Percentiles rank a stretch among this genome's conserved stretches.
Conservation (phyloP, 1,284 basidiomycete genomes). For the Ganoderma sp. region DNA sequence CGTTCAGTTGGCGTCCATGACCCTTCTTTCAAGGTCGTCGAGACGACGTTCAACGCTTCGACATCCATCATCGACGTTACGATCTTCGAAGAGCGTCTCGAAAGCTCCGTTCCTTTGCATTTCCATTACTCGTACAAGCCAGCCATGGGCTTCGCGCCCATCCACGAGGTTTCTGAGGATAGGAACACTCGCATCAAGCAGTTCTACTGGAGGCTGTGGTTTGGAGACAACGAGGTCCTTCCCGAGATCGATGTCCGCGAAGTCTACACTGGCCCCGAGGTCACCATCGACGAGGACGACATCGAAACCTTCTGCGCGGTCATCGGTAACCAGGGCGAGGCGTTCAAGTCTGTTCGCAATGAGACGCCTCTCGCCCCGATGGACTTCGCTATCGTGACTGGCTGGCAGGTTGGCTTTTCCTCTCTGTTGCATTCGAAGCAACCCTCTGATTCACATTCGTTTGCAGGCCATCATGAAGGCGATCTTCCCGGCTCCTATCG, state of each 20-base stretch:
- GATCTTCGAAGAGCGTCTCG: conserved; percentile 85
- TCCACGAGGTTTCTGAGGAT: conserved; percentile 87
- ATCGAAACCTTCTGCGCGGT: conserved; percentile 93
- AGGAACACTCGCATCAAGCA: conserved; percentile 94
- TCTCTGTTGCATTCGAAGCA: conserved; percentile 13
- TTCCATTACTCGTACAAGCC: conserved; percentile 91
- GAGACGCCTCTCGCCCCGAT: conserved; percentile 86
- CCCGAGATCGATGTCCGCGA: conserved; percentile 79
- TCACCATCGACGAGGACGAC: conserved; percentile 75
- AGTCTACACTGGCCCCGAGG: conserved; percentile 84
- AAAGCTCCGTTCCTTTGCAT: conserved; percentile 78
- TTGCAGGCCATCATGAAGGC: conserved; percentile 92
- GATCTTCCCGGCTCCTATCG: conserved; percentile 91
- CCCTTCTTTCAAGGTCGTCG: conserved; percentile 82
- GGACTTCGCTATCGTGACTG: conserved; percentile 98
- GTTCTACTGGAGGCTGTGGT: conserved; percentile 98
- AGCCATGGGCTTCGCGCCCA: conserved; percentile 88
- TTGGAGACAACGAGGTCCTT: conserved; percentile 80
- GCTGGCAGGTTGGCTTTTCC: conserved; percentile 82
- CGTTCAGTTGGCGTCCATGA: conserved; percentile 83
- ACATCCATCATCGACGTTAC: conserved; percentile 74
- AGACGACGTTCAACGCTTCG: conserved; percentile 67
- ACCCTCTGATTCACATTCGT: conserved; percentile 16
- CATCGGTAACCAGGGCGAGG: conserved; percentile 91
- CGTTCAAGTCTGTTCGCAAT: conserved; percentile 81